These are phyloP conservation scores for Myochromella boudieri DNA, from an alignment of 768 basidiomycete genomes.

Conservation along the genomic window DNA sequence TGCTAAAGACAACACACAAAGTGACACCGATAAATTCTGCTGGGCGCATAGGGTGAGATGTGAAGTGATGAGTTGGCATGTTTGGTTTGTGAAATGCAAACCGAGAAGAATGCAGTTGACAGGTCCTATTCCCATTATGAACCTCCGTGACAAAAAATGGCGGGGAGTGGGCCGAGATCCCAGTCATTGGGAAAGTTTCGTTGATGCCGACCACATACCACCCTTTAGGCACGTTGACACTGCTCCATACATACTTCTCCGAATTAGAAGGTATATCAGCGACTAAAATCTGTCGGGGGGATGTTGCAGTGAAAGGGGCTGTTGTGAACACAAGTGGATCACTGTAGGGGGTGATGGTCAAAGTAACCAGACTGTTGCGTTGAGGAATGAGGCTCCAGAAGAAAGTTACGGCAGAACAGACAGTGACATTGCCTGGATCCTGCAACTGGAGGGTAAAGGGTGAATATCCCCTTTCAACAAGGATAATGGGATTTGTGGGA, in stretches of 20 bases:
- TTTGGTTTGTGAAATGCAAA: background rate
- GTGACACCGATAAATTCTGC: conserved; percentile 22
- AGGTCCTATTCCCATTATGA: conserved; percentile 19
- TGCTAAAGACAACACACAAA: conserved; percentile 20
- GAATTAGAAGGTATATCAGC: conserved; percentile 23
- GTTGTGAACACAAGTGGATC: background rate
- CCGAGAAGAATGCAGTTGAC: conserved; percentile 7
- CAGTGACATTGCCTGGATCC: conserved; percentile 6
- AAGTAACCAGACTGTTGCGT: background rate
- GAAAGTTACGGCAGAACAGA: conserved; percentile 7
- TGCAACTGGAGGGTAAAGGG: background rate
- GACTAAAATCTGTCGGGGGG: conserved; percentile 19
- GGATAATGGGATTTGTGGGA: no score
- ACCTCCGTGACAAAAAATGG: conserved; percentile 30
- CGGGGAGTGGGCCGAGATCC: conserved; percentile 21
- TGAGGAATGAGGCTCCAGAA: background rate
- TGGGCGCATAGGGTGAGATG: conserved; percentile 7
- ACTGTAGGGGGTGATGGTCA: background rate
- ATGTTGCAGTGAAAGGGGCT: conserved; percentile 12
- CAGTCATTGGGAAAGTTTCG: conserved; percentile 16
- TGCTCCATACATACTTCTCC: conserved; percentile 23
- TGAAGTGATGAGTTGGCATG: background rate
- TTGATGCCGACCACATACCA: conserved; percentile 29
- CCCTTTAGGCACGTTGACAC: conserved; percentile 32
- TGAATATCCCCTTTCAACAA: background rate